Evolutionary conservation across 2,329 filamentous ascomycete species (phyloP).

Genomic region (Sclerotinia spermophila): DNA sequence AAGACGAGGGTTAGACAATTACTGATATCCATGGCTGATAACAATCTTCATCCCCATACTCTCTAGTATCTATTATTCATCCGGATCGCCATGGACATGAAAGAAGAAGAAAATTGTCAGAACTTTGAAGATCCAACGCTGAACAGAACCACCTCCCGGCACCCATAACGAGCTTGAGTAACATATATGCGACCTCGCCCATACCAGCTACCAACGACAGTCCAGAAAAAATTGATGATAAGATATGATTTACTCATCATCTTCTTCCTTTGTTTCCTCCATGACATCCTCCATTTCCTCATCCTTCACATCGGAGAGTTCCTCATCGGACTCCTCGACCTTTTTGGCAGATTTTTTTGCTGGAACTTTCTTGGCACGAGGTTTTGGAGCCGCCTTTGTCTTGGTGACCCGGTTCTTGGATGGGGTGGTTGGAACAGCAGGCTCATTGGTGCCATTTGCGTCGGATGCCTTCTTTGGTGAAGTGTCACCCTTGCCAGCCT

Average conservation of each 20-base stretch:
- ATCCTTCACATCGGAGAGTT: constrained; percentile 5
- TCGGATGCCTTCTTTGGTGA: constrained; percentile 16
- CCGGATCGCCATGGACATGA: not conserved
- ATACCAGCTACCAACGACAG: not conserved
- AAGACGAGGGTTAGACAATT: not conserved
- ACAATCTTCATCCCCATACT: not conserved
- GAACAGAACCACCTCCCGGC: constrained; percentile 3
- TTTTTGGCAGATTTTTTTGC: constrained; percentile 23
- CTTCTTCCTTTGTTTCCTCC: not conserved
- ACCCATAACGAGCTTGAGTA: not conserved
- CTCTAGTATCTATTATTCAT: not conserved
- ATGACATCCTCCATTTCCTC: not conserved
- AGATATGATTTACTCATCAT: not conserved
- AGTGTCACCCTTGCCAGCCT: not conserved
- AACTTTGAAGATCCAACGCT: not conserved
- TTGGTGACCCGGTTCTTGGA: constrained; percentile 22
- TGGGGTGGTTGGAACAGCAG: constrained; percentile 12
- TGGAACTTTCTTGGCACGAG: constrained; percentile 20
- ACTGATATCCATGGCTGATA: constrained; percentile 5
- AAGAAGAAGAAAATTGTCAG: not conserved
- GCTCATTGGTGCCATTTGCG: constrained; percentile 14
- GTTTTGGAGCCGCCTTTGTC: constrained; percentile 2
- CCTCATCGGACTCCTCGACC: constrained; percentile 4
- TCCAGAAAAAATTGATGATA: not conserved
- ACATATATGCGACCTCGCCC: not conserved